A percentile compares a stretch with the other conserved stretches of the same genome.
phyloP scores from a whole-genome alignment of 768 basidiomycete species.

The Mycena indigotica region DNA sequence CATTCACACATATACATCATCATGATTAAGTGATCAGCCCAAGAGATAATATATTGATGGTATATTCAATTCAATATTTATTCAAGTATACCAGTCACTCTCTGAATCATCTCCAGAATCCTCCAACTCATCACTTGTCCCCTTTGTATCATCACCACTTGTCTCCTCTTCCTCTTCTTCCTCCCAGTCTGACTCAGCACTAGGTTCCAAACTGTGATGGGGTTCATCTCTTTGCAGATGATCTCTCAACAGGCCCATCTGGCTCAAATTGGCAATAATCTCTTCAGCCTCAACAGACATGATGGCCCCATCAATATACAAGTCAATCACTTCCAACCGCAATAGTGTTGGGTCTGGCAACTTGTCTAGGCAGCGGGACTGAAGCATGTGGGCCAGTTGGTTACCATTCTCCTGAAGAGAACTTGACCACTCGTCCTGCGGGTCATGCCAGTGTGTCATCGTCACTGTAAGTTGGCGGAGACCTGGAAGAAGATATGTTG shows the following conservation, averaged over 20 bases:
- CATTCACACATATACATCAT: too few species aligned
- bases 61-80: too few species aligned
- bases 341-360: background rate
- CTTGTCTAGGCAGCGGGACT: background rate
- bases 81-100: too few species aligned
- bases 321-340: background rate
- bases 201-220: background rate
- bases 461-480: background rate
- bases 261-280: background rate
- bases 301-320: background rate
- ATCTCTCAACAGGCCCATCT: background rate
- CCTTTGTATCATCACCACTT: too few species aligned
- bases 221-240: background rate
- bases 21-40: too few species aligned
- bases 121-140: too few species aligned
- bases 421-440: too few species aligned
- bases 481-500: background rate
- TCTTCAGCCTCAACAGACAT: background rate
- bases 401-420: background rate
- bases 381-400: background rate
- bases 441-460: background rate
- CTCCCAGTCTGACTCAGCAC: too few species aligned
- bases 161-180: too few species aligned
- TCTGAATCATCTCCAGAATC: too few species aligned
- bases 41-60: too few species aligned